phyloP scores from a whole-genome alignment of 192 early-diverging fungal genomes.

The Backusella sp. region DNA sequence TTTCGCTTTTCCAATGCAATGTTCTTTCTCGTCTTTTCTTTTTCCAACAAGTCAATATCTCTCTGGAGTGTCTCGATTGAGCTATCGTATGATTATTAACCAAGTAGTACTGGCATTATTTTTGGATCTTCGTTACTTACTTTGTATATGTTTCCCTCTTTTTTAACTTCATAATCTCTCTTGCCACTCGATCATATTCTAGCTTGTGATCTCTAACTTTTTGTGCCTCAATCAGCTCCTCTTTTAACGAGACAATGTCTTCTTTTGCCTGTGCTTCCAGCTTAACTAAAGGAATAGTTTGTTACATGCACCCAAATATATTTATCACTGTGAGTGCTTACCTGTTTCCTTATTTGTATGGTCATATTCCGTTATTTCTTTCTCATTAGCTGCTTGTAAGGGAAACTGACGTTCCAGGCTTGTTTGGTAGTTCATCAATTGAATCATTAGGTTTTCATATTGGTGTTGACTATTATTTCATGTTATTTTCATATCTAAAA shows the following conservation, averaged over 20 bases:
- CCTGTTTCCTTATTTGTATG: conserved; percentile 39
- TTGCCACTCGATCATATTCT: conserved; percentile 57
- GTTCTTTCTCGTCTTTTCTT: conserved; percentile 28
- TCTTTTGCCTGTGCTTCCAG: conserved; percentile 33
- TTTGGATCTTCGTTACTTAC: conserved; percentile 19
- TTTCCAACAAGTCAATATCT: conserved; percentile 32
- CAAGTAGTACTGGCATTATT: too few species aligned
- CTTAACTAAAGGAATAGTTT: conserved; percentile 15
- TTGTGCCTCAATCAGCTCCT: conserved; percentile 43
- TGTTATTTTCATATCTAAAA: background rate
- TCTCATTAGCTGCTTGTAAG: conserved; percentile 52
- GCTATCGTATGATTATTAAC: background rate
- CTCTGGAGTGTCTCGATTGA: conserved; percentile 26
- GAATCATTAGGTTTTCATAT: conserved; percentile 39
- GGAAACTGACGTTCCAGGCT: conserved; percentile 45
- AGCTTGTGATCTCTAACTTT: conserved; percentile 43
- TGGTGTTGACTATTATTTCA: conserved; percentile 24
- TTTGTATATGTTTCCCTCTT: conserved; percentile 27
- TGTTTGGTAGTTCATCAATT: conserved; percentile 45
- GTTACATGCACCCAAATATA: background rate
- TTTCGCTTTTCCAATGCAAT: conserved; percentile 23
- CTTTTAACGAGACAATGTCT: conserved; percentile 47
- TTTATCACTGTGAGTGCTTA: background rate
- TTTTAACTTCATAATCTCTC: conserved; percentile 43
- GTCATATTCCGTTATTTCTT: conserved; percentile 47